Base-by-base conservation (phyloP, 257 asterid species). In the Cinchona pubescens region DNA sequence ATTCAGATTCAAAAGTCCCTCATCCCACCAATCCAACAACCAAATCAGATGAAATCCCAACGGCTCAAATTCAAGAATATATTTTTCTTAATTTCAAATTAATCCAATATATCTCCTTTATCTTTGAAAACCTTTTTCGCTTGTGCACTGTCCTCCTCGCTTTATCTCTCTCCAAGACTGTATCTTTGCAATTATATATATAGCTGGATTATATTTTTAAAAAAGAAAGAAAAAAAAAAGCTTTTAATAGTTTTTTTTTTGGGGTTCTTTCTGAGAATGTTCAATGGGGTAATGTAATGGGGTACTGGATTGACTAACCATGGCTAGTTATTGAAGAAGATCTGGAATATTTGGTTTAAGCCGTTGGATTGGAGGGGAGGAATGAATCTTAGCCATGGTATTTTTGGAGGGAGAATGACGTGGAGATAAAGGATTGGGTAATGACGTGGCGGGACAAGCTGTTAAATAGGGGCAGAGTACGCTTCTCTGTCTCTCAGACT, bases 351-450 rank as follows among this genome's bases (percentile, higher is more conserved):
- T 62, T 75, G 51, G 43, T 56, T 2, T 63, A 9, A 64, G 66
- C 93, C 93, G 91, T 87, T 53, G 51, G 91, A 82, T 86, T 16
- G 14, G 7, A 3, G 3, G 6, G 3, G 0, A 61, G 59, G 81
- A 61, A 1, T 23, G 15, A 46, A 85, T 88, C 70, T 1, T 1
- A 48, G 5, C 51, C 78, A 81, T 38, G 62, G 48, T 34, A 1
- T 5, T 48, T 4, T 60, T 18, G 25, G 69, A 42, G 30, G 5
- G 14, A 42, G 23, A 27, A 46, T 77, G 83, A 85, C 86, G 91
- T 88, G 93, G 90, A 72, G 70, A 60, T 63, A 65, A 38, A 1
- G 1, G 85, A 87, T 87, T 90, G 92, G 96, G 56, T 4, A 1
- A 21, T 79, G 90, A 82, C 84, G 85, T 86, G 92, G 69, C 84